Base-by-base conservation (phyloP, 345 rosid genomes). In the Euphorbia tirucalli region DNA sequence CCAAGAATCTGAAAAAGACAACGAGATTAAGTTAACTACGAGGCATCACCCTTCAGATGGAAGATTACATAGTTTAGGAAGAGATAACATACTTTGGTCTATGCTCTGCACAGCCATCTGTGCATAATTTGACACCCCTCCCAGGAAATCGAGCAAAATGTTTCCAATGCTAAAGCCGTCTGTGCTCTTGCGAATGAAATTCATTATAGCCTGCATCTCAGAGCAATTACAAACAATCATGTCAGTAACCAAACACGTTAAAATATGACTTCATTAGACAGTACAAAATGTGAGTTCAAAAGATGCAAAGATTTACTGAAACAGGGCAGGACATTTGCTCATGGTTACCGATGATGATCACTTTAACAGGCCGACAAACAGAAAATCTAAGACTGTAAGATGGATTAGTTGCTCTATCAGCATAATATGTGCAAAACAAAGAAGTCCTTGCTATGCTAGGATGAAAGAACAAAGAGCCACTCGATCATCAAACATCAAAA, bases 131-230 rank as follows among this genome's bases (percentile, higher is more conserved):
- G 96, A 79, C 28, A 89, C 69, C 31, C 98, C 96, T 54, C 98
- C 97, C 35, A 61, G 27, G 78, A 94, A 90, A 84, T 94, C 98
- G 9, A 94, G 95, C 73, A 94, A 85, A 73, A 92, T 87, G 71
- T 87, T 84, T 50, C 96, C 97, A 6, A 94, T 90, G 81, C 98
- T 92, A 85, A 91, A 94, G 3, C 98, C 96, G 2, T 85, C 92
- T 4, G 97, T 94, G 86, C 98, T 92, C 82, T 94, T 92, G 68
- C 91, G 83, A 72, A 74, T 80, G 71, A 88, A 87, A 82, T 94
- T 94, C 93, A 94, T 86, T 69, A 81, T 69, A 5, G 90, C 98
- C 98, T 94, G 80, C 43, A 80, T 71, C 67, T 58, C 27, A 68
- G 25, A 69, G n/a, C 21, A 75, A 71, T 61, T 30, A 22, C 60